phyloP scores from a whole-genome alignment of 148 eudicot species.

The Spergularia marina region DNA sequence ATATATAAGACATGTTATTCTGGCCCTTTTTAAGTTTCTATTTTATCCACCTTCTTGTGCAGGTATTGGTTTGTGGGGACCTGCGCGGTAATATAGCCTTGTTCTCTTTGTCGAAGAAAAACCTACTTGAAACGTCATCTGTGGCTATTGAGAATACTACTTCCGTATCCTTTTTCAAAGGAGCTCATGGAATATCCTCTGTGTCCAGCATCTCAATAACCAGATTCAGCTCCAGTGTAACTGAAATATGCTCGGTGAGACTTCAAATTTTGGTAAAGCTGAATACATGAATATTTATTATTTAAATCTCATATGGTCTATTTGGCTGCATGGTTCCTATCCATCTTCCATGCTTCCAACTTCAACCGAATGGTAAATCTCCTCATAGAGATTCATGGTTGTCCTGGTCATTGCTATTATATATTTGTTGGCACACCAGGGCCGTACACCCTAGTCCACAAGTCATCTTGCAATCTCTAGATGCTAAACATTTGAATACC shows the following conservation, averaged over 20 bases:
- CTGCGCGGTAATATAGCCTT: slow-evolving; percentile 85
- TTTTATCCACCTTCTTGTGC: slow-evolving; percentile 13
- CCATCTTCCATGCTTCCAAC: background rate
- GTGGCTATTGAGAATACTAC: slow-evolving; percentile 39
- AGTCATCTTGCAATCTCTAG: background rate
- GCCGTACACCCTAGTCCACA: background rate
- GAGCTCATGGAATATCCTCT: slow-evolving; percentile 97
- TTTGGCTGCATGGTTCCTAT: slow-evolving; percentile 7
- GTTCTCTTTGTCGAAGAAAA: slow-evolving; percentile 57
- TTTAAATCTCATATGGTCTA: background rate
- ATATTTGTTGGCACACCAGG: background rate
- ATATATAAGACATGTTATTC: background rate
- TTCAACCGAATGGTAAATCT: background rate
- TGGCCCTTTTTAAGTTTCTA: background rate
- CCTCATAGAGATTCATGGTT: background rate
- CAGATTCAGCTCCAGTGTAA: slow-evolving; percentile 38
- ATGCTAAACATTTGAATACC: background rate
- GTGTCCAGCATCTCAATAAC: slow-evolving; percentile 71
- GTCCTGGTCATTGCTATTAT: background rate
- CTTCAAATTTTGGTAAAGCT: slow-evolving; percentile 6
- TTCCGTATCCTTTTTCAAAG: slow-evolving; percentile 69
- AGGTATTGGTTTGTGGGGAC: slow-evolving; percentile 92
- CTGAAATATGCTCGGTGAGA: slow-evolving; percentile 80
- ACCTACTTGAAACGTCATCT: slow-evolving; percentile 33
- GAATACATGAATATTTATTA: background rate